Percentiles rank a stretch among this genome's conserved stretches.
These are phyloP conservation scores for Rhodotorula sp. DNA, from an alignment of 1,284 basidiomycete species.

Conservation along the genomic window DNA sequence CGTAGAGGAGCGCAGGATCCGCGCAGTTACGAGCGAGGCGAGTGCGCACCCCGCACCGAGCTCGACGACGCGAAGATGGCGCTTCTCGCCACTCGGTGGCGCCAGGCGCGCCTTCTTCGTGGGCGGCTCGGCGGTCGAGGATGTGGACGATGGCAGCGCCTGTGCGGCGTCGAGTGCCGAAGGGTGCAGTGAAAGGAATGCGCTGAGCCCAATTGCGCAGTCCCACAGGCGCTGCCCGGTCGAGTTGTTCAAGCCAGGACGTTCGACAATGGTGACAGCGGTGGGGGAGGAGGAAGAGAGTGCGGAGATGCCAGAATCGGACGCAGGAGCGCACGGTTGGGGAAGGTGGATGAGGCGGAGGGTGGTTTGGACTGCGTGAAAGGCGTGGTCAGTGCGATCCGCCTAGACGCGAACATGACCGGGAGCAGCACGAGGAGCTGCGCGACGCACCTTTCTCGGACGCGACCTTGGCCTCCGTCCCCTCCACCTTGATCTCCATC, in stretches of 20 bases:
- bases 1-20: not conserved
- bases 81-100: not conserved
- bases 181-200: conserved; percentile 27
- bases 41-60: conserved; percentile 46
- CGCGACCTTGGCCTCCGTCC: not conserved
- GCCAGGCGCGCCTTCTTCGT: conserved; percentile 8
- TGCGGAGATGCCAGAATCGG: no score
- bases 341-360: conserved; percentile 16
- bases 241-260: conserved; percentile 41
- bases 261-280: conserved; percentile 28
- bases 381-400: no score
- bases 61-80: conserved; percentile 33
- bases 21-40: conserved; percentile 19
- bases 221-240: conserved; percentile 45
- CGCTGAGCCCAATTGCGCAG: conserved; percentile 40
- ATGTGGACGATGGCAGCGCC: not conserved
- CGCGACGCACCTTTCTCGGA: conserved; percentile 15
- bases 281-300: not conserved
- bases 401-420: no score
- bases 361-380: conserved; percentile 28
- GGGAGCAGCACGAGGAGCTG: no score
- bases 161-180: not conserved
- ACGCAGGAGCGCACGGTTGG: not conserved
- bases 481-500: conserved; percentile 8
- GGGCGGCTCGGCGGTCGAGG: not conserved